Evolutionary conservation across 129 eudicot genomes (phyloP).

Genomic region (carrot (Daucus carota)): DH1_v3.0 NC_030382.2:41403501-41404000

Average conservation of each 20-base stretch:
- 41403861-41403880: not conserved
- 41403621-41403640: not conserved
- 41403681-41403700: constrained; percentile 76
- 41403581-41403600: not conserved
- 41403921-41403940: not conserved
- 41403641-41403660: constrained; percentile 9
- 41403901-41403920: not conserved
- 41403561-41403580: not conserved
- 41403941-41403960: not conserved
- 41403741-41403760: constrained; percentile 14
- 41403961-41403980: not conserved
- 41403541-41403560: not conserved
- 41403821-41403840: not conserved
- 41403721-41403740: constrained; percentile 60
- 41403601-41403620: not conserved
- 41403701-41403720: constrained; percentile 78
- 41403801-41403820: not conserved
- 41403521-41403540: not conserved
- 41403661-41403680: constrained; percentile 67
- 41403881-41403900: not conserved
- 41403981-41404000: constrained; percentile 17
- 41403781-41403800: not conserved
- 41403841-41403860: not conserved
- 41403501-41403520: not conserved
- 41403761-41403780: not conserved